Base-by-base conservation (phyloP, 1,139 yeast genomes). In the Kazachstania sp. region DNA sequence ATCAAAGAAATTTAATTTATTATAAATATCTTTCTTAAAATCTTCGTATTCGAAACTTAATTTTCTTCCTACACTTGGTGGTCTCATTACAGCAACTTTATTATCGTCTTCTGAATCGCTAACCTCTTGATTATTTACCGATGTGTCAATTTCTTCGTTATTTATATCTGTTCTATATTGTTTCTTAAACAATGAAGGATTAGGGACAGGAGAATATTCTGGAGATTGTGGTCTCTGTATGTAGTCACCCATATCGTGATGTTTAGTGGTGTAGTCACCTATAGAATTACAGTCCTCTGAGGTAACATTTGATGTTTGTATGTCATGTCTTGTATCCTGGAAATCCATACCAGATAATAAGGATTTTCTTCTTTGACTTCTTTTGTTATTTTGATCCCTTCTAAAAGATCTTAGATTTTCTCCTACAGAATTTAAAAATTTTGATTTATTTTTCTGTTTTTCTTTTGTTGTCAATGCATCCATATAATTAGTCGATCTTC, bases 31-130 rank as follows among this genome's bases (percentile, higher is more conserved):
- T 43, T 59, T 60, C 49, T 60, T 61, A 50, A 56, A 60, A 40
- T 61, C 65, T 44, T 61, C 65, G 39, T 59, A 61, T 16, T 55
- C 54, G 23, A 57, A 59, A 15, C 64, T 58, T 8, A 60, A 53
- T 39, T 52, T 54, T 31, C 63, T 54, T 29, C 54, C 46, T 19
- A 26, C 26, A 11, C 51, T 28, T 15, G 44, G 39, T 12, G 50
- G 50, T 23, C 41, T 42, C 13, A 15, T 40, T 16, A n/a, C 9
- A 6, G 26, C 12, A 4, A 18, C n/a, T n/a, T n/a, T n/a, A n/a
- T n/a, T 26, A 34, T 40, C 43, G 15, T 9, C 32, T 8, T 40
- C 43, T 28, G 40, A 30, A 19, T 23, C 39, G 20, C 11, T 38
- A 16, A 26, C 40, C 13, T 40, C 41, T 7, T 37, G 42, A 11